Evolutionary conservation across 257 asterid species (phyloP).

Genomic region (Plectranthus barbatus): DNA sequence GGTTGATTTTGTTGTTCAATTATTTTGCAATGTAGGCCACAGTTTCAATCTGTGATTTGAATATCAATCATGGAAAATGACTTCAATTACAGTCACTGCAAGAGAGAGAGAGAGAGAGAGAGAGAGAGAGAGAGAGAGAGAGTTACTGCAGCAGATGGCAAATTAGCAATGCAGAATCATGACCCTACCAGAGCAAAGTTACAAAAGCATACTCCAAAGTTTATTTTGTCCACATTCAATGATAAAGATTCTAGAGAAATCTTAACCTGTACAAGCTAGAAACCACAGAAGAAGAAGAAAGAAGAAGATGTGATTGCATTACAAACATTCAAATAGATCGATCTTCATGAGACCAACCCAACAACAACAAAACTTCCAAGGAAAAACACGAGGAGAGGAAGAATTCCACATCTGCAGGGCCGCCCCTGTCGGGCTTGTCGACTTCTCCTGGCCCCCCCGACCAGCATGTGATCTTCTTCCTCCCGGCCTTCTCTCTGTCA

Average conservation of each 20-base stretch:
- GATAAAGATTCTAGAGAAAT: conserved; percentile 2
- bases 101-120: too few species aligned
- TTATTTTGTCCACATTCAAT: conserved; percentile 15
- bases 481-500: neutral
- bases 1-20: neutral
- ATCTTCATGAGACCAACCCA: neutral
- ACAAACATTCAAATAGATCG: conserved; percentile 14
- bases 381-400: neutral
- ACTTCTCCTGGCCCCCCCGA: conserved; percentile 8
- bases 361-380: conserved; percentile 12
- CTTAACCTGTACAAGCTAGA: conserved; percentile 17
- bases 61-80: neutral
- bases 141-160: too few species aligned
- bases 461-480: neutral
- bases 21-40: neutral
- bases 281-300: neutral
- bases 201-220: conserved; percentile 6
- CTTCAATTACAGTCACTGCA: too few species aligned
- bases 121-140: too few species aligned
- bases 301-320: neutral
- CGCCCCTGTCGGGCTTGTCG: neutral
- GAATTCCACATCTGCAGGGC: neutral
- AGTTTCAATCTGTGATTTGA: neutral
- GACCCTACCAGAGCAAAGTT: conserved; percentile 17
- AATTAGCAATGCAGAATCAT: neutral